Evolutionary conservation across 441 rosid genomes (phyloP).

Genomic region (Populus trichocarpa): DNA sequence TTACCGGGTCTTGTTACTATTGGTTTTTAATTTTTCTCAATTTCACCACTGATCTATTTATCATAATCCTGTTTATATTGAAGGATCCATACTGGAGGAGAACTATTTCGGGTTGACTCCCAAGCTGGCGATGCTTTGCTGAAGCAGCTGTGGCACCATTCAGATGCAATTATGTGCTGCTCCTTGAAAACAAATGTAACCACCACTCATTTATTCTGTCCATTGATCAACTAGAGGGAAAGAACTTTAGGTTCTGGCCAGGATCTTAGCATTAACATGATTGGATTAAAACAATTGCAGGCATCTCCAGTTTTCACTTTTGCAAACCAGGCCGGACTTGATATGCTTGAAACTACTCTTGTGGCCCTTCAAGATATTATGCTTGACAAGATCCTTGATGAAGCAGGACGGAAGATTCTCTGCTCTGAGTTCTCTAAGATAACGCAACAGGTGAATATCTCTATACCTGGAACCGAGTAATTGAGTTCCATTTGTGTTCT

Average conservation of each 20-base stretch:
- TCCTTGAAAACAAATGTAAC: conserved; percentile 75
- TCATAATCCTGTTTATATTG: conserved; percentile 2
- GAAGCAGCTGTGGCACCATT: conserved; percentile 82
- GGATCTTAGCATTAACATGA: background rate
- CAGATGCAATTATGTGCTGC: conserved; percentile 90
- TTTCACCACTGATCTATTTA: background rate
- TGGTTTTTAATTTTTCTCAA: background rate
- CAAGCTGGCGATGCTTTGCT: conserved; percentile 63
- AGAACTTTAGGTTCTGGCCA: background rate
- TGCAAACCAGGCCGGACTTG: conserved; percentile 93
- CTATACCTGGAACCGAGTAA: background rate
- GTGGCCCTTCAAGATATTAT: conserved; percentile 90
- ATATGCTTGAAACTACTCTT: conserved; percentile 94
- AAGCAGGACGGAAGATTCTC: conserved; percentile 69
- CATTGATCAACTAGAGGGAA: background rate
- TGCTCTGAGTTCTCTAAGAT: conserved; percentile 83
- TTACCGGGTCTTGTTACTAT: background rate
- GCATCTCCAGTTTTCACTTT: conserved; percentile 86
- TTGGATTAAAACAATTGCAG: conserved; percentile 30
- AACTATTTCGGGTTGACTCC: conserved; percentile 49
- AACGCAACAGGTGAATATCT: conserved; percentile 73
- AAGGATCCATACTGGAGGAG: conserved; percentile 71
- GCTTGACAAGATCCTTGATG: conserved; percentile 87
- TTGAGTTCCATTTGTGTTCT: background rate
- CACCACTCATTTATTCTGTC: background rate